phyloP scores from a whole-genome alignment of 2,329 filamentous ascomycete genomes.

The Aaosphaeria arxii region DNA sequence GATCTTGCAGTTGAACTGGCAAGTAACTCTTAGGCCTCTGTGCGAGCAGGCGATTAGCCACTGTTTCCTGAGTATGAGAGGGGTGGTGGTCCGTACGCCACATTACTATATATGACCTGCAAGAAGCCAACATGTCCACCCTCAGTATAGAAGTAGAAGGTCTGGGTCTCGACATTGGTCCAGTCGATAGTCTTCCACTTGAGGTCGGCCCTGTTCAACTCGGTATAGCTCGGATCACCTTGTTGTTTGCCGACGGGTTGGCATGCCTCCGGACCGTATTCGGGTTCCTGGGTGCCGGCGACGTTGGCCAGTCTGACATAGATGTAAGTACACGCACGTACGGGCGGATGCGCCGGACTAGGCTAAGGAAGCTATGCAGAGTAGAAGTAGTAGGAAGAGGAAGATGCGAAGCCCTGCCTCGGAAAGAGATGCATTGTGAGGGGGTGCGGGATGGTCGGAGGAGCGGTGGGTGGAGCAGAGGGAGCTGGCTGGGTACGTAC shows the following conservation, averaged over 20 bases:
- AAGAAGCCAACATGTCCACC: conserved; percentile 72
- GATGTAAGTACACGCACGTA: conserved; percentile 14
- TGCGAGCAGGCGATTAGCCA: neutral
- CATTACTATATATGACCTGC: conserved; percentile 97
- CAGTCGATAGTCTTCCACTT: conserved; percentile 79
- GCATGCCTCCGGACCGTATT: conserved; percentile 88
- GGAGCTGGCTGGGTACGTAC: conserved; percentile 52
- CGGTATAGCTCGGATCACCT: conserved; percentile 74
- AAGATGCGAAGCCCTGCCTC: neutral
- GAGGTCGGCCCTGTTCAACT: conserved; percentile 72
- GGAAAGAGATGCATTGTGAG: too few relatives aligned
- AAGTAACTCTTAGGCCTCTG: conserved; percentile 85
- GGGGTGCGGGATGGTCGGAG: neutral
- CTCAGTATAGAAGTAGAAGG: conserved; percentile 84
- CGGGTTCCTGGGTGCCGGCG: conserved; percentile 92
- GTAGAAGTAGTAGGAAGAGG: neutral
- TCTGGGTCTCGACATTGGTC: conserved; percentile 92
- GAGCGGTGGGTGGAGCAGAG: neutral
- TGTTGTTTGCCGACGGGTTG: conserved; percentile 80
- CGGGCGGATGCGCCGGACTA: conserved; percentile 16
- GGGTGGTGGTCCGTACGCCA: conserved; percentile 61
- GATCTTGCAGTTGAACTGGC: conserved; percentile 92
- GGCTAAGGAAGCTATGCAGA: conserved; percentile 5
- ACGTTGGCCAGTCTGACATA: conserved; percentile 63
- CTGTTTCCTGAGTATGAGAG: too few relatives aligned